Evolutionary conservation across 805 yeast genomes (phyloP).

Genomic region (Myxozyma mucilagina): DNA sequence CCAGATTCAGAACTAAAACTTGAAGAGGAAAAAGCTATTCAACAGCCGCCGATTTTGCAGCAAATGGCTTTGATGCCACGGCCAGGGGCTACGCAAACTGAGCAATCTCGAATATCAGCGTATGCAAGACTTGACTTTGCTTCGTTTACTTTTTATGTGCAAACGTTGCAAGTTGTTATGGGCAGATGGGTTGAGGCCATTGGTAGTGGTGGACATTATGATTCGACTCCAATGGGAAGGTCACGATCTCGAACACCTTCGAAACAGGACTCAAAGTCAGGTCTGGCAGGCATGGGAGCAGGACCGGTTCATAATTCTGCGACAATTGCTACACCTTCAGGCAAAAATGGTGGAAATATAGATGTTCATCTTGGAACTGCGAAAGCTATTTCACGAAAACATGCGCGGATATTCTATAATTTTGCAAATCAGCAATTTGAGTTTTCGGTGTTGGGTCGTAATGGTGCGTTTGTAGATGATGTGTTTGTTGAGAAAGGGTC

Average conservation of each 20-base stretch:
- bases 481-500: slow-evolving; percentile 84
- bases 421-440: slow-evolving; percentile 96
- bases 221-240: slow-evolving; percentile 5
- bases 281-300: neutral
- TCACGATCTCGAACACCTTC: slow-evolving; percentile 20
- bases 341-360: slow-evolving; percentile 45
- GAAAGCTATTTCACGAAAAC: slow-evolving; percentile 90
- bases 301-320: neutral
- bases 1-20: neutral
- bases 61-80: neutral
- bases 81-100: neutral
- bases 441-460: slow-evolving; percentile 84
- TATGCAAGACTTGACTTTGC: slow-evolving; percentile 75
- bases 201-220: slow-evolving; percentile 36
- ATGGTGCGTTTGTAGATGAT: slow-evolving; percentile 96
- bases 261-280: neutral
- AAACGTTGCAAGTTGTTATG: slow-evolving; percentile 87
- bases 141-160: slow-evolving; percentile 90
- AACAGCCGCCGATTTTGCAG: neutral
- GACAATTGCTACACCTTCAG: neutral
- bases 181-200: slow-evolving; percentile 84
- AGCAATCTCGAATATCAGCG: slow-evolving; percentile 43
- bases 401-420: slow-evolving; percentile 94
- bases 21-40: neutral
- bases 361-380: slow-evolving; percentile 92